These are phyloP conservation scores for Botrytis aclada DNA, from an alignment of 2,329 filamentous ascomycete species.

Conservation along the genomic window DNA sequence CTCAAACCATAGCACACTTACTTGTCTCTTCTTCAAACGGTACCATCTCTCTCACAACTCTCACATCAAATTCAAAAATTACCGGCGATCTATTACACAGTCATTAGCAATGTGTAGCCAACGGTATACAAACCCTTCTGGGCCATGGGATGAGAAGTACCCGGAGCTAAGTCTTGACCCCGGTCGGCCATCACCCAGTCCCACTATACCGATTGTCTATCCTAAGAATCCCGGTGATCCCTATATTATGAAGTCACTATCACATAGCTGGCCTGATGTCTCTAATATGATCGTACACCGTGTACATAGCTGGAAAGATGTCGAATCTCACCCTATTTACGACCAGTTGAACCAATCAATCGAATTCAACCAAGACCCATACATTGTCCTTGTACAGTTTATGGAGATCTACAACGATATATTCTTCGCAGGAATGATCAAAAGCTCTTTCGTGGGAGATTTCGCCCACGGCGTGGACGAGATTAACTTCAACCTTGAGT, in stretches of 20 bases:
- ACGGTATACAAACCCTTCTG: not conserved
- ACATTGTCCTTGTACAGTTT: not conserved
- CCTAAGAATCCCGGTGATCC: too few species aligned
- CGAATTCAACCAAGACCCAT: too few species aligned
- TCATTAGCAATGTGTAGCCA: not conserved
- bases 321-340: not conserved
- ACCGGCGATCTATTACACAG: not conserved
- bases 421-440: not conserved
- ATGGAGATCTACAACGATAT: not conserved
- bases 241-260: not conserved
- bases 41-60: too few species aligned
- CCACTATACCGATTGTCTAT: not conserved
- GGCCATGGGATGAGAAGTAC: not conserved
- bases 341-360: not conserved
- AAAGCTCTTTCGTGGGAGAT: not conserved
- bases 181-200: not conserved
- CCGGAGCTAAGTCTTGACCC: not conserved
- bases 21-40: not conserved
- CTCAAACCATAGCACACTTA: not conserved
- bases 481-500: not conserved
- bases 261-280: not conserved
- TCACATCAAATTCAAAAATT: fast-evolving
- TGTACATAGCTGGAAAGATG: not conserved
- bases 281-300: not conserved
- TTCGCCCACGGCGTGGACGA: not conserved